These are phyloP conservation scores for Aureobasidium sp. DNA, from an alignment of 2,329 filamentous ascomycete genomes.

Conservation along the genomic window DNA sequence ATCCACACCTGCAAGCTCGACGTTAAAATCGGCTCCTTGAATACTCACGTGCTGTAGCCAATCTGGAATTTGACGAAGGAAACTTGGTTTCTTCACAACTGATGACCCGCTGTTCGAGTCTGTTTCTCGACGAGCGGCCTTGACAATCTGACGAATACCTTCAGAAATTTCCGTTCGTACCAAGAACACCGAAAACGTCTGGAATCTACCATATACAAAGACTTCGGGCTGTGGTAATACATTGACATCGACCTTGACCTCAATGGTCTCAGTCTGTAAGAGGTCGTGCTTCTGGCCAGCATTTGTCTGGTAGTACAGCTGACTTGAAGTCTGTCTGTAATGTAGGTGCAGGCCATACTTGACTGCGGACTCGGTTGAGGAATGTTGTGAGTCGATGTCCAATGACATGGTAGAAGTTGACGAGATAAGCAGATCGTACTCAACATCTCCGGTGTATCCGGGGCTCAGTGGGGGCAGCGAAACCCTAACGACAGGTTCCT, in stretches of 20 bases:
- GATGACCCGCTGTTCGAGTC: slow-evolving; percentile 38
- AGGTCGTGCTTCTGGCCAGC: slow-evolving; percentile 77
- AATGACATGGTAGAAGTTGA: slow-evolving; percentile 89
- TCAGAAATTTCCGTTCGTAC: slow-evolving; percentile 88
- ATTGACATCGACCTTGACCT: slow-evolving; percentile 76
- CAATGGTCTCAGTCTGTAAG: slow-evolving; percentile 78
- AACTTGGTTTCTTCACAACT: slow-evolving; percentile 49
- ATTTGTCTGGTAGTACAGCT: slow-evolving; percentile 90
- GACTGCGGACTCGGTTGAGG: slow-evolving; percentile 66
- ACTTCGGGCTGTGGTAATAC: slow-evolving; percentile 83
- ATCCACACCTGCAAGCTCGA: slow-evolving; percentile 87
- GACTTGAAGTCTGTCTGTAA: slow-evolving; percentile 75
- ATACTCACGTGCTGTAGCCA: slow-evolving; percentile 83
- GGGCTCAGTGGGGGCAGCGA: slow-evolving; percentile 70
- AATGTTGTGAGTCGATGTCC: slow-evolving; percentile 90
- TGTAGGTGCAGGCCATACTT: slow-evolving; percentile 83
- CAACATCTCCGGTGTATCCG: slow-evolving; percentile 54
- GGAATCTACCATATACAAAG: slow-evolving; percentile 67
- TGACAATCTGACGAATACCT: slow-evolving; percentile 83
- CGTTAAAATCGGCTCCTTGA: slow-evolving; percentile 79
- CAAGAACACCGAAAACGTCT: slow-evolving; percentile 84
- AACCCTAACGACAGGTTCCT: slow-evolving; percentile 90
- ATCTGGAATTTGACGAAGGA: slow-evolving; percentile 68
- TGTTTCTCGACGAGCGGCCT: slow-evolving; percentile 67
- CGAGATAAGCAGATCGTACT: slow-evolving; percentile 92